phyloP scores from a whole-genome alignment of 371 early-diverging fungal genomes.

The Lichtheimia ornata region DNA sequence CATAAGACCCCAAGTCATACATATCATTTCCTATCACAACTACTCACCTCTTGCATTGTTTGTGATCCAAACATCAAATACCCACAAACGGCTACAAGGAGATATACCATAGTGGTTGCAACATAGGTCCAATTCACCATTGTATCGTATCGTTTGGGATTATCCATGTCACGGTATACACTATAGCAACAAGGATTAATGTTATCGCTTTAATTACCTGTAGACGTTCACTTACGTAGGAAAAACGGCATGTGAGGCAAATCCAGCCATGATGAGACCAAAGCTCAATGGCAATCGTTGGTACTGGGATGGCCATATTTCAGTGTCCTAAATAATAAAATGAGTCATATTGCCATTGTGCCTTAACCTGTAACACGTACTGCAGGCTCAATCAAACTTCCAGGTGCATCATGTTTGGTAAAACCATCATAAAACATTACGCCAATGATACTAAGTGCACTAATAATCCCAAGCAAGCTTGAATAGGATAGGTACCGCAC shows the following conservation, averaged over 20 bases:
- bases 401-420: slow-evolving; percentile 51
- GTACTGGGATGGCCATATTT: slow-evolving; percentile 37
- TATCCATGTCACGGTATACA: slow-evolving; percentile 47
- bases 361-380: slow-evolving; percentile 27
- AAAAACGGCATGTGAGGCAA: slow-evolving; percentile 52
- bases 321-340: slow-evolving; percentile 33
- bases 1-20: slow-evolving; percentile 29
- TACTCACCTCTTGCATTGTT: slow-evolving; percentile 60
- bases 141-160: slow-evolving; percentile 35
- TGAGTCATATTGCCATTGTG: slow-evolving; percentile 2
- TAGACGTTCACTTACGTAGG: too few species aligned
- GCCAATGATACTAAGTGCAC: slow-evolving; percentile 40
- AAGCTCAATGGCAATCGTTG: slow-evolving; percentile 35
- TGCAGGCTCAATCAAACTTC: slow-evolving; percentile 60
- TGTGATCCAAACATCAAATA: slow-evolving; percentile 79
- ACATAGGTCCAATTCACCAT: slow-evolving; percentile 52
- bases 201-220: too few species aligned
- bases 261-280: slow-evolving; percentile 51
- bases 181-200: too few species aligned
- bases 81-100: slow-evolving; percentile 53
- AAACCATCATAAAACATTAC: slow-evolving; percentile 55
- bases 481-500: slow-evolving; percentile 54
- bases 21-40: slow-evolving; percentile 27
- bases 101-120: slow-evolving; percentile 33
- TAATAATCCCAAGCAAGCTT: slow-evolving; percentile 52